Evolutionary conservation across 2,329 filamentous ascomycete genomes (phyloP).

Genomic region (Rutstroemia sydowiana): DNA sequence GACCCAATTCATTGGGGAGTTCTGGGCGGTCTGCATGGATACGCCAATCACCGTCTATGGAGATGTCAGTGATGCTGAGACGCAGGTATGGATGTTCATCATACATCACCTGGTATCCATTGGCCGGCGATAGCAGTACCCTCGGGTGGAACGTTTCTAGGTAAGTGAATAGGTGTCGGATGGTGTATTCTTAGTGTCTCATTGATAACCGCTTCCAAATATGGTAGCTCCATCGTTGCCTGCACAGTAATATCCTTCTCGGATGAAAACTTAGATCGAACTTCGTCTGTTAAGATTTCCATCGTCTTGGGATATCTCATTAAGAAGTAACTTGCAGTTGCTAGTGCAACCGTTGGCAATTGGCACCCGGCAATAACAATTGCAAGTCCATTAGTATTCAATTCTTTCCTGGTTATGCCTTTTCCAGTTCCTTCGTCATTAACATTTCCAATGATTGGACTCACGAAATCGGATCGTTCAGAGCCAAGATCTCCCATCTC

Average conservation of each 20-base stretch:
- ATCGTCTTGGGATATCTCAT: conserved; percentile 28
- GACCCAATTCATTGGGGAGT: neutral
- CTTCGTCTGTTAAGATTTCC: conserved; percentile 32
- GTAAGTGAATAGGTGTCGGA: conserved; percentile 2
- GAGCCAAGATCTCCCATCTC: conserved; percentile 4
- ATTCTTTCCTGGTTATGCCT: conserved; percentile 12
- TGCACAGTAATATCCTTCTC: conserved; percentile 34
- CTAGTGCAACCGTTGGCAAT: conserved; percentile 12
- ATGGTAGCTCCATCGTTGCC: neutral
- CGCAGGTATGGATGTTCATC: neutral
- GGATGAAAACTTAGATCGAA: conserved; percentile 32
- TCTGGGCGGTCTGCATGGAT: neutral
- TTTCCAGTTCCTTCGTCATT: conserved; percentile 13
- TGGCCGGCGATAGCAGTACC: conserved; percentile 4
- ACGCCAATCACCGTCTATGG: neutral
- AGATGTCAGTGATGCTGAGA: neutral
- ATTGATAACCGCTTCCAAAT: conserved; percentile 6
- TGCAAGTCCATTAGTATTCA: conserved; percentile 3
- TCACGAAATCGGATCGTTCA: conserved; percentile 32
- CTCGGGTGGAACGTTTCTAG: conserved; percentile 1
- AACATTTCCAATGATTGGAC: conserved; percentile 22
- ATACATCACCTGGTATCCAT: conserved; percentile 9
- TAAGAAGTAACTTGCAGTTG: conserved; percentile 19
- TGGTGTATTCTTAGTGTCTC: conserved; percentile 11
- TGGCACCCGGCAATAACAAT: conserved; percentile 14